Base-by-base conservation (phyloP, 2,329 filamentous ascomycete species). In the Penicillium frequentans region DNA sequence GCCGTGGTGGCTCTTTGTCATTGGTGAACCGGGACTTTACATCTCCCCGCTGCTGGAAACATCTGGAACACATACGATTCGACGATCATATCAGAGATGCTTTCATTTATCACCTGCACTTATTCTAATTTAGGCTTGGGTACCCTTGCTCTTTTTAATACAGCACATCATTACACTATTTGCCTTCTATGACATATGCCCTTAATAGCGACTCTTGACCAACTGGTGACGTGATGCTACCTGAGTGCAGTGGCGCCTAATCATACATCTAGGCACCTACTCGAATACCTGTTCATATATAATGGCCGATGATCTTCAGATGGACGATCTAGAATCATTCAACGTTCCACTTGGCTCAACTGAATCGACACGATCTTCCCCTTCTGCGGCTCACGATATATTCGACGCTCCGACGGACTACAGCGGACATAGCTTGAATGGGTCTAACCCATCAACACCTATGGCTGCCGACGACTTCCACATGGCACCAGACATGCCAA, bases 1-100 rank as follows among this genome's bases (percentile, higher is more conserved):
- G 31, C 26, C 14, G 47, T 39, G 54, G 49, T 39, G 37, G 46
- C 21, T 43, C 47, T 50, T 53, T 23, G 14, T 33, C 1, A 49
- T 54, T 33, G 50, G 62, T 45, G 59, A 52, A 52, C 52, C 49
- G 50, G 39, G 56, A 48, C 45, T 42, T 44, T 51, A 49, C 26
- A 46, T 27, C 11, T 53, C 24, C 57, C 55, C 61, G 51, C 59
- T 57, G 59, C 62, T 66, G 31, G 63, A 67, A 67, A 49, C 63
- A 56, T 65, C 62, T 64, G 62, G 64, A 67, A 67, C 39, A 37
- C 51, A n/a, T 39, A 49, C 47, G 42, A 56, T 57, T 47, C 48
- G 43, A 49, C 49, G 48, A 57, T 44, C 53, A 49, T 27, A n/a
- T n/a, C 21, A 26, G 14, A 46, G 35, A n/a, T 10, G 7, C 16